These are phyloP conservation scores for Saitozyma podzolica DNA, from an alignment of 768 basidiomycete species.

Conservation along the genomic window DNA sequence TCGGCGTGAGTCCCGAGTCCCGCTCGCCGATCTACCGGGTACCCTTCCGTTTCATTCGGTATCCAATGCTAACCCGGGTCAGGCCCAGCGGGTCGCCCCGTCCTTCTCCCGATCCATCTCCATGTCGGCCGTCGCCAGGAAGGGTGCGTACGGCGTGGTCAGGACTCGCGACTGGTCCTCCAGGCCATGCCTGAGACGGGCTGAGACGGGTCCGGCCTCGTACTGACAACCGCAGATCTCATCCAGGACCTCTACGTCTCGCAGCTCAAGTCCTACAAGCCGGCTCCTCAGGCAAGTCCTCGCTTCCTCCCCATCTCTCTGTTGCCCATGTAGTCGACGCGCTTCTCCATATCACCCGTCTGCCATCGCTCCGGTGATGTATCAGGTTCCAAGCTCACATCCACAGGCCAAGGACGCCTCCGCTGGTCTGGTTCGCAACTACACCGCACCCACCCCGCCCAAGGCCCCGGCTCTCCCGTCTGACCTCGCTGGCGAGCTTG, in stretches of 20 bases:
- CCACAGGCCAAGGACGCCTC: slow-evolving; percentile 83
- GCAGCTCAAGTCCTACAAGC: slow-evolving; percentile 87
- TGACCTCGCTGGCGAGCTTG: slow-evolving; percentile 83
- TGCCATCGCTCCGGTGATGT: background rate
- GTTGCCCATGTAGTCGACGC: background rate
- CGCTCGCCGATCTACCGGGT: background rate
- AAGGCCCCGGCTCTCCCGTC: slow-evolving; percentile 70
- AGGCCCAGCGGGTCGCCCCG: slow-evolving; percentile 41
- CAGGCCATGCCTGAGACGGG: background rate
- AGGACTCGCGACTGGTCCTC: background rate
- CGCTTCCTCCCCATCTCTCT: slow-evolving; percentile 6
- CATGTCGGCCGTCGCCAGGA: slow-evolving; percentile 47
- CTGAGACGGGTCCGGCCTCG: background rate
- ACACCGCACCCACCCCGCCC: slow-evolving; percentile 72
- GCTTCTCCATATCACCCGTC: background rate
- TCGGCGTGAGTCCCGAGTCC: slow-evolving; percentile 25
- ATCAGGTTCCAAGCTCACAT: background rate
- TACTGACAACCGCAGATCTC: slow-evolving; percentile 64
- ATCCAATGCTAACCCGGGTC: slow-evolving; percentile 1
- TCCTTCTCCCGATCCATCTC: slow-evolving; percentile 51
- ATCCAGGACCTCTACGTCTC: slow-evolving; percentile 88
- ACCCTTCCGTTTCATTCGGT: background rate
- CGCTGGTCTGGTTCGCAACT: slow-evolving; percentile 80
- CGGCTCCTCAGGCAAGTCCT: slow-evolving; percentile 66
- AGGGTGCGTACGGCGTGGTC: slow-evolving; percentile 45